A percentile compares a stretch with the other conserved stretches of the same genome.
These are phyloP conservation scores for Tripterygium wilfordii DNA, from an alignment of 177 flowering plant species.

Conservation along the genomic window DNA sequence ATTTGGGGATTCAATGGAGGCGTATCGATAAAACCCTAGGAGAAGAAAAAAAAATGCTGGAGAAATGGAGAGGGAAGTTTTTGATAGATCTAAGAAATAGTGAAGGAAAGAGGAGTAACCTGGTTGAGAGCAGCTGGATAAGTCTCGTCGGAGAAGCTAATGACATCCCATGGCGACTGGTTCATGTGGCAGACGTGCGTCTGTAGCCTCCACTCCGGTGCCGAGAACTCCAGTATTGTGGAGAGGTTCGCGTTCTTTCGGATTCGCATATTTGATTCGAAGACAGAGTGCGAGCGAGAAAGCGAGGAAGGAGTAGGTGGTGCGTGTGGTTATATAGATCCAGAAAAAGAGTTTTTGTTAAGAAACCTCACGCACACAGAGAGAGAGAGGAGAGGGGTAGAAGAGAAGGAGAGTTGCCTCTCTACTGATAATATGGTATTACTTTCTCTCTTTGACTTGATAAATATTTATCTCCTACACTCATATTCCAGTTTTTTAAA, in stretches of 20 bases:
- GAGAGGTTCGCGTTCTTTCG: constrained; percentile 34
- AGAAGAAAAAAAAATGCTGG: constrained; percentile 1
- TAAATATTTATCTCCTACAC: too few relatives aligned
- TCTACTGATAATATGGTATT: too few relatives aligned
- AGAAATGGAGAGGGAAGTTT: constrained; percentile 9
- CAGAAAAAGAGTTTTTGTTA: too few relatives aligned
- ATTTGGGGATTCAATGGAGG: constrained; percentile 16
- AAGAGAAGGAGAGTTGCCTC: too few relatives aligned
- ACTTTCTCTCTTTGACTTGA: too few relatives aligned
- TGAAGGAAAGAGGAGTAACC: constrained; percentile 11
- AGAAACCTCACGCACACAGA: too few relatives aligned
- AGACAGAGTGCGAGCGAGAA: background rate
- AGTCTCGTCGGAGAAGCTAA: constrained; percentile 19
- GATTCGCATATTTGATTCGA: constrained; percentile 29
- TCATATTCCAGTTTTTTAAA: too few relatives aligned
- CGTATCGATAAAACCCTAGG: constrained; percentile 25
- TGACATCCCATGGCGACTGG: constrained; percentile 77
- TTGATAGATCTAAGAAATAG: constrained; percentile 9
- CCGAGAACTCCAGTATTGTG: too few relatives aligned
- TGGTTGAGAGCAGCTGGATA: constrained; percentile 11
- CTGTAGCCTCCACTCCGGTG: too few relatives aligned
- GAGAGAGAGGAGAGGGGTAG: too few relatives aligned
- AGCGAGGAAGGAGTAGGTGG: too few relatives aligned
- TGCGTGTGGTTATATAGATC: too few relatives aligned
- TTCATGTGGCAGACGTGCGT: constrained; percentile 49